Evolutionary conservation across 2,329 filamentous ascomycete genomes (phyloP).

Genomic region (Clarireedia monteithiana): DNA sequence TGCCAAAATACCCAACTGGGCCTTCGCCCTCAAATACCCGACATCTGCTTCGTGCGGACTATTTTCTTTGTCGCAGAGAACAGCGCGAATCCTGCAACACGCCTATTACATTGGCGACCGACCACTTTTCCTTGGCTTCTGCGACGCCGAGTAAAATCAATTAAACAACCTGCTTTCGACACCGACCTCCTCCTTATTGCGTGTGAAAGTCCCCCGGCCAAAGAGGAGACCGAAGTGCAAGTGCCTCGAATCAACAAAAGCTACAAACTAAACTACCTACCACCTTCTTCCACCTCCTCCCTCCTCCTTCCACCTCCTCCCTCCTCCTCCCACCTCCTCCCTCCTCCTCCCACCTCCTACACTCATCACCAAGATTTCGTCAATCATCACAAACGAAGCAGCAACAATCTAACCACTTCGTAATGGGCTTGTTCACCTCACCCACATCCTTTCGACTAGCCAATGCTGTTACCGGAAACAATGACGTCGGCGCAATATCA

Average conservation of each 20-base stretch:
- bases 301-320: too few relatives aligned
- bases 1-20: too few relatives aligned
- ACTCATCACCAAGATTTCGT: neutral
- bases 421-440: slow-evolving; percentile 37
- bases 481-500: slow-evolving; percentile 16
- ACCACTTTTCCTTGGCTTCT: neutral
- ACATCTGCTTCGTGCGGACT: too few relatives aligned
- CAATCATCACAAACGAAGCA: neutral
- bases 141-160: neutral
- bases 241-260: neutral
- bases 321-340: too few relatives aligned
- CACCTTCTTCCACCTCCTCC: too few relatives aligned
- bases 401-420: neutral
- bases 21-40: too few relatives aligned
- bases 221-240: neutral
- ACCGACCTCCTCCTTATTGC: neutral
- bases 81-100: too few relatives aligned
- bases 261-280: neutral
- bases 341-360: neutral
- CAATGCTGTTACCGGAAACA: slow-evolving; percentile 28
- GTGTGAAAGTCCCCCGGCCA: neutral
- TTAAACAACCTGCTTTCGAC: too few relatives aligned
- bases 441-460: slow-evolving; percentile 39
- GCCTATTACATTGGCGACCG: neutral
- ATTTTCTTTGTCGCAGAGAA: too few relatives aligned